Percentiles rank a stretch among this genome's conserved stretches.
Conservation (phyloP, 331 rosid genomes). For the Pyrus hybrid region DNA sequence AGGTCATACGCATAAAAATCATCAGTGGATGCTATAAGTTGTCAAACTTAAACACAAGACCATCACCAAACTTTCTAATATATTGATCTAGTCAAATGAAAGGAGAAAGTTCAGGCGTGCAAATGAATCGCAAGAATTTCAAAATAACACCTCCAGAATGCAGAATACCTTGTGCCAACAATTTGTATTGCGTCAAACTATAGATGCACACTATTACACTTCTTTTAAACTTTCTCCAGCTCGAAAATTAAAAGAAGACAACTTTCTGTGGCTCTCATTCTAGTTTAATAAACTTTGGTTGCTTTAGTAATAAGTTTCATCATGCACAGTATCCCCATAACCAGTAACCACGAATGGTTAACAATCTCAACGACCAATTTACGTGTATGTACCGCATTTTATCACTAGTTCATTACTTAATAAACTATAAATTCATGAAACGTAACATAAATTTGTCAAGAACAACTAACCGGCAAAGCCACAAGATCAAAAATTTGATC, state of each 20-base stretch:
- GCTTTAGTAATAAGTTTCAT: not conserved
- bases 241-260: not conserved
- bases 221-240: not conserved
- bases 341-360: not conserved
- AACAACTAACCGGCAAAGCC: slow-evolving; percentile 68
- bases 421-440: not conserved
- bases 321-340: not conserved
- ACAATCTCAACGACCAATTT: not conserved
- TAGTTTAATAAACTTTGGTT: not conserved
- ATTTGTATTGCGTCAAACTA: not conserved
- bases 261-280: not conserved
- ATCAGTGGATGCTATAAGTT: not conserved
- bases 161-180: not conserved
- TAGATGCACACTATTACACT: not conserved
- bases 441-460: not conserved
- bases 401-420: not conserved
- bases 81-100: not conserved
- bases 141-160: not conserved
- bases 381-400: not conserved
- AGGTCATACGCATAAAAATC: not conserved
- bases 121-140: not conserved
- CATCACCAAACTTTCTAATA: not conserved
- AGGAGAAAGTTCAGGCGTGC: not conserved
- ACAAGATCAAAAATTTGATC: slow-evolving; percentile 69
- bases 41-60: not conserved